phyloP scores from a whole-genome alignment of 768 basidiomycete genomes.

The Boletellus sp. region DNA sequence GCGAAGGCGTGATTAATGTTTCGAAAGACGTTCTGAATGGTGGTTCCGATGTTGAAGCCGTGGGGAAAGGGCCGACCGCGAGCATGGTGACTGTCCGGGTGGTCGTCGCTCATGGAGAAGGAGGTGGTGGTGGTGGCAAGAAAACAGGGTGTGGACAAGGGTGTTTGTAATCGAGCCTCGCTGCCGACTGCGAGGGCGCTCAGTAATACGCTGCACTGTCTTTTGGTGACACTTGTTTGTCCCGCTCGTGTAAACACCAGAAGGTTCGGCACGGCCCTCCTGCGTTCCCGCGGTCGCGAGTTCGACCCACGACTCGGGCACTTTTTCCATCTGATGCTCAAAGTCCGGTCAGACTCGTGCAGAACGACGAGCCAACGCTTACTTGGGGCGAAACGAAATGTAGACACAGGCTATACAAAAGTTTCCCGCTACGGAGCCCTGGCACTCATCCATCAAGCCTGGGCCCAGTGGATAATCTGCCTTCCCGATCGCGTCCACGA shows the following conservation, averaged over 20 bases:
- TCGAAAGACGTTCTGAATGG: conserved; percentile 29
- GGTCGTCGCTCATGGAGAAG: conserved; percentile 18
- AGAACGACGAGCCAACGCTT: not conserved
- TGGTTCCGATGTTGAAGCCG: conserved; percentile 23
- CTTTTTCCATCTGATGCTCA: not conserved
- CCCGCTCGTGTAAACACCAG: conserved; percentile 28
- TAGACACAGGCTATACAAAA: not conserved
- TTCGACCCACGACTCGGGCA: conserved; percentile 13
- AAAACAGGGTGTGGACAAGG: conserved; percentile 11
- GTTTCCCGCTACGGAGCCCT: not conserved
- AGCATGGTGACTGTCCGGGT: conserved; percentile 6
- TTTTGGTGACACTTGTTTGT: conserved; percentile 22
- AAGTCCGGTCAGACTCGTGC: not conserved
- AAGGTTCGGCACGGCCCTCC: conserved; percentile 19
- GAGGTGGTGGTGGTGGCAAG: conserved; percentile 14
- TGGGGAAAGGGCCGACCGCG: conserved; percentile 14
- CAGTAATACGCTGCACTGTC: not conserved
- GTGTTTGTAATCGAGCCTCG: conserved; percentile 9
- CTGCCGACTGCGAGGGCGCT: not conserved
- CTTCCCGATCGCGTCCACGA: no score
- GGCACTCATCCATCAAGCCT: not conserved
- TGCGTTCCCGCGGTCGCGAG: not conserved
- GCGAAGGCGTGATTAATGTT: conserved; percentile 32
- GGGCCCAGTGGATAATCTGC: no score
- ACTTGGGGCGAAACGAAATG: not conserved